Evolutionary conservation across 2,329 filamentous ascomycete genomes (phyloP).

Genomic region (Venturiaceae sp.): DNA sequence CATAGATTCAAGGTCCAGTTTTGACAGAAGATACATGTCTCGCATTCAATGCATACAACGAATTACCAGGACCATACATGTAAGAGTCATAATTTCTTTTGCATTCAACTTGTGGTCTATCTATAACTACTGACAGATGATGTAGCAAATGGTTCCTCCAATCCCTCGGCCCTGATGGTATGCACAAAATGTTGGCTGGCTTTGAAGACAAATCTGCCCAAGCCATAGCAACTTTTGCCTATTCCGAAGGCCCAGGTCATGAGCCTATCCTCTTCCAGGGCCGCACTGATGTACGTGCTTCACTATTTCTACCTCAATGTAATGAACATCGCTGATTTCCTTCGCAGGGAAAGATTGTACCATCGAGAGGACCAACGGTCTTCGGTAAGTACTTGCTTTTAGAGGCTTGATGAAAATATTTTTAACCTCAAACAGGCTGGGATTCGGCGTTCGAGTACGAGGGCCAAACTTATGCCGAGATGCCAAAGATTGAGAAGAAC

Average conservation of each 20-base stretch:
- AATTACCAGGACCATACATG: slow-evolving; percentile 96
- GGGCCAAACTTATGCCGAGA: slow-evolving; percentile 89
- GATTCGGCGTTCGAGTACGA: slow-evolving; percentile 93
- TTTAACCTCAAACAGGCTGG: slow-evolving; percentile 56
- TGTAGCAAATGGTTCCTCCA: slow-evolving; percentile 88
- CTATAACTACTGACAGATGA: not conserved
- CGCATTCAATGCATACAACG: slow-evolving; percentile 81
- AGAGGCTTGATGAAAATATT: not conserved
- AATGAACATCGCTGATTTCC: not conserved
- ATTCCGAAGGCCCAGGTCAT: slow-evolving; percentile 73
- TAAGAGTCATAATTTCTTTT: slow-evolving; percentile 36
- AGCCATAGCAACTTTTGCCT: slow-evolving; percentile 93
- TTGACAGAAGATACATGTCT: slow-evolving; percentile 93
- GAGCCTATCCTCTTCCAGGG: slow-evolving; percentile 88
- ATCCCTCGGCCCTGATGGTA: slow-evolving; percentile 67
- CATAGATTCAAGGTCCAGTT: slow-evolving; percentile 72
- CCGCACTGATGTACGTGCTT: slow-evolving; percentile 58
- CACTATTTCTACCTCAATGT: not conserved
- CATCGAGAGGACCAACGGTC: slow-evolving; percentile 63
- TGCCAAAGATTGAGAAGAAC: slow-evolving; percentile 84
- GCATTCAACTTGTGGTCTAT: not conserved
- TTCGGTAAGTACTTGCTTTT: slow-evolving; percentile 57
- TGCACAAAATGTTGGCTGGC: slow-evolving; percentile 82
- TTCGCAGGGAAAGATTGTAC: slow-evolving; percentile 66
- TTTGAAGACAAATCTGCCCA: slow-evolving; percentile 87